Evolutionary conservation across 1,284 basidiomycete genomes (phyloP).

Genomic region (Cutaneotrichosporon sp.): DNA sequence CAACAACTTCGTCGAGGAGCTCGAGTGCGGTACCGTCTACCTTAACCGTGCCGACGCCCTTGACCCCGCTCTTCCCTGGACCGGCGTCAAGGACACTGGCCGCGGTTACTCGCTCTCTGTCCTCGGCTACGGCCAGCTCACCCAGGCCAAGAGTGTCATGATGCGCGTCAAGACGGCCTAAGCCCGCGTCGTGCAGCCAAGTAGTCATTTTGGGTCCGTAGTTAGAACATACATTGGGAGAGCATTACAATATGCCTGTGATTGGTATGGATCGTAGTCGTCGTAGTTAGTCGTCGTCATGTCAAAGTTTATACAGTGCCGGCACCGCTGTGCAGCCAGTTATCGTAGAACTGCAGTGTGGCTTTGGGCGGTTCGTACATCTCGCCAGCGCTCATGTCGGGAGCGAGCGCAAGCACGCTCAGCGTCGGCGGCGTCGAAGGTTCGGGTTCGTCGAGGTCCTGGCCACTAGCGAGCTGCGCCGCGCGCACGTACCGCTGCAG

Average conservation of each 20-base stretch:
- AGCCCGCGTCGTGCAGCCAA: no score
- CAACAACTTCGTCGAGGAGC: slow-evolving; percentile 61
- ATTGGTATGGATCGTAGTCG: background rate
- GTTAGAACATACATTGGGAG: background rate
- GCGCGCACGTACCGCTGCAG: slow-evolving; percentile 45
- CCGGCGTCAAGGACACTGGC: slow-evolving; percentile 87
- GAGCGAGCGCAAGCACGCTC: background rate
- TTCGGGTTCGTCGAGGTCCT: slow-evolving; percentile 26
- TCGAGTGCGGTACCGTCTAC: slow-evolving; percentile 86
- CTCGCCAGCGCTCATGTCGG: background rate
- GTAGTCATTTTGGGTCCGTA: background rate
- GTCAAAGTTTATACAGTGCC: background rate
- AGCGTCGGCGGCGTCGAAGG: slow-evolving; percentile 2
- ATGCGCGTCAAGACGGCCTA: slow-evolving; percentile 13
- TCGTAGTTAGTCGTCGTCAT: background rate
- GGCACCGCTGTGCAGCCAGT: slow-evolving; percentile 17
- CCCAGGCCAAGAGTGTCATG: slow-evolving; percentile 21
- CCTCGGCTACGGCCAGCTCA: slow-evolving; percentile 53
- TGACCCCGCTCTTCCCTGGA: slow-evolving; percentile 89
- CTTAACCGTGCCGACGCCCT: slow-evolving; percentile 84
- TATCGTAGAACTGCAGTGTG: slow-evolving; percentile 26
- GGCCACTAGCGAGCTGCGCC: slow-evolving; percentile 37
- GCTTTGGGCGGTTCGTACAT: slow-evolving; percentile 18
- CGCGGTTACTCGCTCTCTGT: slow-evolving; percentile 82
- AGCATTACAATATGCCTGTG: background rate